These are phyloP conservation scores for Zostera marina DNA, from an alignment of 116 monocot species.

Conservation along the genomic window DNA sequence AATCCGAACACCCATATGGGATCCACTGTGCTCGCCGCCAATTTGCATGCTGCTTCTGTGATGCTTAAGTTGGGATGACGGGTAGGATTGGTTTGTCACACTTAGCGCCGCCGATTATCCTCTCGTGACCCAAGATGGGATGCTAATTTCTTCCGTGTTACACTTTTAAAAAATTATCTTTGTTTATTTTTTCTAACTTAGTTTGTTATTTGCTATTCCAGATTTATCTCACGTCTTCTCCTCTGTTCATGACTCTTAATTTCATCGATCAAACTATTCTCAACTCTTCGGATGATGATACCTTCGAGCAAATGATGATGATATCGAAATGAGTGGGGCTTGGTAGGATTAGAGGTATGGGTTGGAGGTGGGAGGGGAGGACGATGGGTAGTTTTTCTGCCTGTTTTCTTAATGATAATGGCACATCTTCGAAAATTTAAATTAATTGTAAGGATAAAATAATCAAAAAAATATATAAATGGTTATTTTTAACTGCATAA, in stretches of 20 bases:
- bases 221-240: constrained; percentile 21
- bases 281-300: constrained; percentile 34
- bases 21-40: constrained; percentile 54
- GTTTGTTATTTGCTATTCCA: constrained; percentile 1
- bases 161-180: background rate
- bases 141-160: background rate
- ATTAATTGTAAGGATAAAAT: no score
- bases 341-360: no score
- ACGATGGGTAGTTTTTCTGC: no score
- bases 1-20: constrained; percentile 60
- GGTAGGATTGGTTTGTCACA: constrained; percentile 87
- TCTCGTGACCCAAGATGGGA: constrained; percentile 81
- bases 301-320: no score
- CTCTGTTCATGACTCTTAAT: constrained; percentile 18
- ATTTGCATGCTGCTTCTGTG: constrained; percentile 52
- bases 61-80: constrained; percentile 35
- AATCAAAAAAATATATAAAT: no score
- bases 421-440: no score
- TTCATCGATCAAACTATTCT: constrained; percentile 27
- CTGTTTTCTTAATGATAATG: no score
- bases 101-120: constrained; percentile 77
- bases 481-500: no score
- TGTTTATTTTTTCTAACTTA: background rate
- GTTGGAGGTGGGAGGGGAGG: no score
- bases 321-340: constrained; percentile 30